Base-by-base conservation (phyloP, 2,329 filamentous ascomycete genomes). In the Parascedosporium putredinis region DNA sequence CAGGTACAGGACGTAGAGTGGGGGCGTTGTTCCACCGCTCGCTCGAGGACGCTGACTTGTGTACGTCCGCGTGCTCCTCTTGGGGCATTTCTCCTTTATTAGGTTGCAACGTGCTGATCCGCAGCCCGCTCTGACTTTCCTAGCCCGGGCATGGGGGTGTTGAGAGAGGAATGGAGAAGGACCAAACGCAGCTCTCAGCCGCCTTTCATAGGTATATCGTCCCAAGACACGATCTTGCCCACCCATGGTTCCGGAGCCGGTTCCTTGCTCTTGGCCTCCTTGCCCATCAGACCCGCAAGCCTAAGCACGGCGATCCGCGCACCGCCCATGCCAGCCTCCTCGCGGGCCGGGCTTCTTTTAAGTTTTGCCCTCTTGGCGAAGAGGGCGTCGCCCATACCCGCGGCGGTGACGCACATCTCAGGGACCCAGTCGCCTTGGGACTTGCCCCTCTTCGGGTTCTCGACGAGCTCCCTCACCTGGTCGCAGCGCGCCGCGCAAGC, bases 221-320 rank as follows among this genome's bases (percentile, higher is more conserved):
- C n/a, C 64, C 69, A 53, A 63, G 59, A 7, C 57, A 61, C 3
- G 56, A 60, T 7, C 62, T 72, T 5, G 59, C 60, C 8, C 54
- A 55, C 7, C 50, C 62, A 14, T 60, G 53, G 3, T 57, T 65
- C 34, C 68, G 65, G 50, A 65, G 70, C 9, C 57, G 27, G 18
- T 20, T 45, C 47, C 40, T 50, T 49, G 9, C 31, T 33, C 20
- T 25, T 20, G 23, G 25, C 36, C 34, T 42, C 34, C 22, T 36
- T 6, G 8, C 34, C 40, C n/a, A 54, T 6, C 42, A 68, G 62
- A 3, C 67, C 69, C 1, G 67, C 67, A 60, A 71, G 64, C 44
- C 68, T 65, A 24, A 72, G 45, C 7, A 71, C 64, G 9, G 66
- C 67, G 20, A 60, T 55, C 47, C 68, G 59, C 24, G 65, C 67